phyloP scores from a whole-genome alignment of 2,329 filamentous ascomycete genomes.

The Tympanopsis confertula region DNA sequence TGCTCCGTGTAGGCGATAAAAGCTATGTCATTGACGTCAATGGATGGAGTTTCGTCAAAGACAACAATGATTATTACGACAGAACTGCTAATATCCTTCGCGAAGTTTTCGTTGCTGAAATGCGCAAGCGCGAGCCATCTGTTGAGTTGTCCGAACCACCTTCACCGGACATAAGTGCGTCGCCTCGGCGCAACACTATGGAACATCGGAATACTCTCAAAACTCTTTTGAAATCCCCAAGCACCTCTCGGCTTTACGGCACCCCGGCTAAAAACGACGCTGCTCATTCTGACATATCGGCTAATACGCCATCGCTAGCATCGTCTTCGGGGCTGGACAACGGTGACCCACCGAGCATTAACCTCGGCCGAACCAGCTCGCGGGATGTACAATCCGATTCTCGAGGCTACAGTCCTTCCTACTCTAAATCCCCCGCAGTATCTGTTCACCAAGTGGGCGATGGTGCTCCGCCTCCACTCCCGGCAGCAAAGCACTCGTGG shows the following conservation, averaged over 20 bases:
- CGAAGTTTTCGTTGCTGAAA: slow-evolving; percentile 79
- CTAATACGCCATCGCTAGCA: background rate
- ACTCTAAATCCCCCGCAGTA: slow-evolving; percentile 3
- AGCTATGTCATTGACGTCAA: slow-evolving; percentile 99
- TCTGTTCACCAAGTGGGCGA: slow-evolving; percentile 15
- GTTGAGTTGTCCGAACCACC: slow-evolving; percentile 39
- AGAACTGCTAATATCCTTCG: slow-evolving; percentile 76
- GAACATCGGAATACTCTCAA: background rate
- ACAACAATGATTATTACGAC: slow-evolving; percentile 97
- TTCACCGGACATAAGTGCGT: slow-evolving; percentile 21
- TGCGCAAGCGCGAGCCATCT: slow-evolving; percentile 50
- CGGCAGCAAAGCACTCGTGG: slow-evolving; percentile 82
- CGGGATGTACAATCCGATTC: background rate
- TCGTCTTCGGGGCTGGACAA: too few species aligned
- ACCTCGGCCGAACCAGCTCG: background rate
- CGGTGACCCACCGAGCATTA: too few species aligned
- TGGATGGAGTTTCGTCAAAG: slow-evolving; percentile 98
- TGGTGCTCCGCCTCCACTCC: slow-evolving; percentile 46
- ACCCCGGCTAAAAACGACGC: background rate
- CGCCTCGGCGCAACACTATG: slow-evolving; percentile 10
- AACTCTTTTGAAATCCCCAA: background rate
- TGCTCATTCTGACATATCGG: background rate
- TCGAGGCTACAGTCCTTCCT: background rate
- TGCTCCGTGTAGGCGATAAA: slow-evolving; percentile 75
- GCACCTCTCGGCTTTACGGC: background rate